phyloP scores from a whole-genome alignment of 805 yeast species.

The Candida berthetii region DNA sequence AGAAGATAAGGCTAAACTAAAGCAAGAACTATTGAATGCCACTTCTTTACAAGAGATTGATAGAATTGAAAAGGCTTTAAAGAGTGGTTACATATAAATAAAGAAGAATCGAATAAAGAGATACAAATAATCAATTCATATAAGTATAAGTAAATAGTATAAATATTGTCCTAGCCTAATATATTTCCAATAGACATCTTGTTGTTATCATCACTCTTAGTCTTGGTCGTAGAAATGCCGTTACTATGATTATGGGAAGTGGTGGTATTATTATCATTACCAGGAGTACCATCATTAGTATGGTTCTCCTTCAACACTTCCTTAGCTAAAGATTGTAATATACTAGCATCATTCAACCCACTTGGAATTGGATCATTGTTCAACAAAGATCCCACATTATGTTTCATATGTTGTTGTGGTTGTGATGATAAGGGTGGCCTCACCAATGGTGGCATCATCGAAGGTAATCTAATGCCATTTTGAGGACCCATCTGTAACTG shows the following conservation, averaged over 20 bases:
- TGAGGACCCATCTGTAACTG: not conserved
- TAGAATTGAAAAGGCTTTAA: constrained; percentile 52
- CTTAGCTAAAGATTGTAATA: not conserved
- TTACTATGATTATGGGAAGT: not conserved
- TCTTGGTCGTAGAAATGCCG: not conserved
- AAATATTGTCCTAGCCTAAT: not conserved
- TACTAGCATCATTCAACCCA: not conserved
- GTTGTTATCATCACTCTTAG: not conserved
- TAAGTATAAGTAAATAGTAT: not conserved
- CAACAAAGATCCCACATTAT: too few species aligned
- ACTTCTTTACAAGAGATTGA: constrained; percentile 71
- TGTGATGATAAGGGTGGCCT: not conserved
- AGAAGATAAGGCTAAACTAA: constrained; percentile 45
- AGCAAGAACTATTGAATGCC: constrained; percentile 53
- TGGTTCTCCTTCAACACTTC: not conserved
- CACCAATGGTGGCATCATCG: too few species aligned
- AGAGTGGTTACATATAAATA: constrained; percentile 26
- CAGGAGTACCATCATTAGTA: too few species aligned
- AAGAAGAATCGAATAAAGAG: too few species aligned
- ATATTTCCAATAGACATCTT: constrained; percentile 4
- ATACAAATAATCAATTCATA: not conserved
- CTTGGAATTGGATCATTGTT: too few species aligned
- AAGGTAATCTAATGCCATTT: not conserved
- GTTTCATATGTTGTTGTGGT: not conserved
- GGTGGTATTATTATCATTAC: not conserved